Base-by-base conservation (phyloP, 2,329 filamentous ascomycete genomes). In the Clarireedia hainanense region DNA sequence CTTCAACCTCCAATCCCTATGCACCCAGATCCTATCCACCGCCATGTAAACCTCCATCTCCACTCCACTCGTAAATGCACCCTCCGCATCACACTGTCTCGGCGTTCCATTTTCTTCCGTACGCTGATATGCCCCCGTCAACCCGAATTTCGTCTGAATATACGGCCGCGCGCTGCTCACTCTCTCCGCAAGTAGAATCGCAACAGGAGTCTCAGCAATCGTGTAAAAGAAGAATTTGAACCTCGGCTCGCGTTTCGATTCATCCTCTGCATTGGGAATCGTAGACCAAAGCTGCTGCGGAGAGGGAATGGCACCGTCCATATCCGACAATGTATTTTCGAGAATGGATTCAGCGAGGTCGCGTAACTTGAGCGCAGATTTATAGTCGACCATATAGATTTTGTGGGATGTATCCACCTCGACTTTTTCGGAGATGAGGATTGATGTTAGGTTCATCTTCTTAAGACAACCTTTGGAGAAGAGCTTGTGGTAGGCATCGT, bases 11-110 rank as follows among this genome's bases (percentile, higher is more conserved):
- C 80, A 77, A 2, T 75, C 73, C 5, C 73, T 75, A 6, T 79
- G 81, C 0, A 80, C 83, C 84, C 84, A 87, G 61, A 87, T 82
- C 30, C 84, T 76, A 24, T 83, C 84, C 26, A 87, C 77, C 27
- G 43, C 46, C 20, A 47, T 51, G 47, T 43, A 36, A 20, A 43
- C 27, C 6, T 55, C 58, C 34, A 34, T 49, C 10, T 17, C 20
- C 27, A 6, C 23, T 15, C 2, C 15, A 20, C n/a, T 30, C 45
- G 30, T 9, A 34, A 12, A 34, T 5, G 10, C 30, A 4, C 30
- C 30, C 10, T 34, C 30, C 10, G 30, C 30, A 34, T 4, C 30
- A 12, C 10, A 20, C 20, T 20, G 20, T 20, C 20, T 20, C 20
- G 3, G 20, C 20, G 20, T 20, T 20, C 20, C 20, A 3, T 20